These are phyloP conservation scores for Aspergillus vadensis DNA, from an alignment of 2,329 filamentous ascomycete genomes.

Conservation along the genomic window DNA sequence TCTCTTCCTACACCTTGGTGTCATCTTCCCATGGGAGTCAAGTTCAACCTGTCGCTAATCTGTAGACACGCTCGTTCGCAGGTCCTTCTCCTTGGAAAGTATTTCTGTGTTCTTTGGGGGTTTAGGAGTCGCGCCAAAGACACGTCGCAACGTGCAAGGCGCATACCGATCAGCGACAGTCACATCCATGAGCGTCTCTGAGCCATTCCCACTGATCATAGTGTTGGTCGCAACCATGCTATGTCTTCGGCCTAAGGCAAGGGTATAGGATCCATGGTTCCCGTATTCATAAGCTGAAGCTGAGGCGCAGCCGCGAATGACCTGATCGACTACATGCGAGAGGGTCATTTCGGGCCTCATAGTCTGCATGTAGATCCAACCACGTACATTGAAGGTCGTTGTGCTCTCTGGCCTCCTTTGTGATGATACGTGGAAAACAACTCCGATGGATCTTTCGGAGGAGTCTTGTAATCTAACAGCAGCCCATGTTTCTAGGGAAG, in stretches of 20 bases:
- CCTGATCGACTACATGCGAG: not conserved
- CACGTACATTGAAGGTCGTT: not conserved
- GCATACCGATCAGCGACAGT: not conserved
- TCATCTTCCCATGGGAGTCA: too few species aligned
- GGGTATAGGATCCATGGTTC: not conserved
- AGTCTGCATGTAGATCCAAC: not conserved
- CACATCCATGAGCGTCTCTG: not conserved
- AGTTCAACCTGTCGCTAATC: too few species aligned
- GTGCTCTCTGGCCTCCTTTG: not conserved
- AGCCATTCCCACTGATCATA: not conserved
- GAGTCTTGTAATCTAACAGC: not conserved
- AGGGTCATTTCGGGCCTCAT: not conserved
- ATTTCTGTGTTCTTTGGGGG: not conserved
- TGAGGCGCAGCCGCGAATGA: not conserved
- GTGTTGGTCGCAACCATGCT: not conserved
- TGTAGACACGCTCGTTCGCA: not conserved
- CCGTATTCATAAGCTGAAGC: not conserved
- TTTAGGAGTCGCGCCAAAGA: not conserved
- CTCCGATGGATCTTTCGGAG: not conserved
- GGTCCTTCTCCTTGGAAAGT: not conserved
- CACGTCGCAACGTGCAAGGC: not conserved
- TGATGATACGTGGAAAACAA: not conserved
- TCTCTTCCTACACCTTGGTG: too few species aligned
- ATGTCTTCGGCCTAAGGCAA: not conserved
- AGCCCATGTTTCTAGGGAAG: not conserved